A percentile compares a stretch with the other conserved stretches of the same genome.
phyloP scores from a whole-genome alignment of 176 grass and related monocot species.

The Aegilops tauschii region DNA sequence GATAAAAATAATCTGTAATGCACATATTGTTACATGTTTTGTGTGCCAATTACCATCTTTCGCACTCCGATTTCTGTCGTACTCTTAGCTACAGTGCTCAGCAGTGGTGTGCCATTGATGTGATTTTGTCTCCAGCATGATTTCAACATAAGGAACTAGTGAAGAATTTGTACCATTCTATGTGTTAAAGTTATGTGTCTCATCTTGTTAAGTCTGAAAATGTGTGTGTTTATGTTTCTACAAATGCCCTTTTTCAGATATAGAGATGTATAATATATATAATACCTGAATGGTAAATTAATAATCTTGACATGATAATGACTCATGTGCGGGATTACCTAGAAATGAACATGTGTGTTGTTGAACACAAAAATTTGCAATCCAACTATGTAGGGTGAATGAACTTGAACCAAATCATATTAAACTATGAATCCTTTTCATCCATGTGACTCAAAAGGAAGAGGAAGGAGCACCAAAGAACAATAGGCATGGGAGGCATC shows the following conservation, averaged over 20 bases:
- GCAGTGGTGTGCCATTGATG: background rate
- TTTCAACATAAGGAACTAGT: background rate
- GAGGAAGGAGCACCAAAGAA: conserved; percentile 21
- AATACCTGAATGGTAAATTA: background rate
- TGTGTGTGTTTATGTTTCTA: background rate
- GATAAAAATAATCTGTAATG: background rate
- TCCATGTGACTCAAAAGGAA: no score
- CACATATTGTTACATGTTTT: background rate
- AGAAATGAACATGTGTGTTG: background rate
- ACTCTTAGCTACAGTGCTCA: background rate
- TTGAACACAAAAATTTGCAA: no score
- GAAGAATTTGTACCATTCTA: background rate
- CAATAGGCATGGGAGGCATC: conserved; percentile 25
- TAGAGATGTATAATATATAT: background rate
- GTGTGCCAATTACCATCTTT: background rate
- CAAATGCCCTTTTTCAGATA: background rate
- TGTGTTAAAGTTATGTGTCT: background rate
- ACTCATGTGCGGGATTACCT: background rate
- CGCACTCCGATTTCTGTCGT: background rate
- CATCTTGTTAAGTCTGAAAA: background rate
- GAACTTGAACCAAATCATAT: no score
- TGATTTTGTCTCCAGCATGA: background rate
- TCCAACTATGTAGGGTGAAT: no score
- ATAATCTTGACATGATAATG: background rate
- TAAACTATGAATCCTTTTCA: no score